Base-by-base conservation (phyloP, 352 stramenopile genomes). In the Saprolegnia diclina region DNA sequence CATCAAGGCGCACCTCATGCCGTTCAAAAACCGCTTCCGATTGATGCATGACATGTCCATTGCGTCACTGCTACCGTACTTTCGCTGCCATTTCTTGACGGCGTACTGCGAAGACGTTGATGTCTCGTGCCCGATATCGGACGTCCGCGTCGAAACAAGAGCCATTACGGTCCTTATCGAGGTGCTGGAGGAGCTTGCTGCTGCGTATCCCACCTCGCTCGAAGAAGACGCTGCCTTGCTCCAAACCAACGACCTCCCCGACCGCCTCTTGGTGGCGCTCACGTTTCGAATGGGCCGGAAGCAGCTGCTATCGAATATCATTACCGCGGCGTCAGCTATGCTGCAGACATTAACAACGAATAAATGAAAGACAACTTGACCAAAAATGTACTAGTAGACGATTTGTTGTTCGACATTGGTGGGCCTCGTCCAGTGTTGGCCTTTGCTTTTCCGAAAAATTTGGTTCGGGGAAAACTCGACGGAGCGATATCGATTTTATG, bases 31-130 rank as follows among this genome's bases (percentile, higher is more conserved):
- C 6, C 40, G 40, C 18, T 21, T 71, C 35, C 64, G 64, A 24
- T 18, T 71, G 5, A 18, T 9, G 14, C 64, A 22, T 21, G 42
- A 71, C 52, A 63, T 14, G 4, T 26, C 48, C 22, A 9, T 65
- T 21, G 26, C 56, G 29, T 52, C 64, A 55, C 26, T 71, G 5
- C n/a, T 71, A 10, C 64, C 64, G 24, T 65, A 55, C 64, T 63
- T 29, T 56, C 55, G 52, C 48, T 66, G 57, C 32, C 37, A 40
- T 18, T 66, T 21, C 13, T 40, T 66, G n/a, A 35, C 6, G 9
- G 37, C 18, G n/a, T 37, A 21, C 40, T 26, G 9, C 40, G 18
- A 35, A 10, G 18, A 66, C 57, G 44, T 66, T 40, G 21, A 53
- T 55, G 35, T 66, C 37, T 18, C 13, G 14, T 26, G 19, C 24